These are phyloP conservation scores for Arthrobotrys sinensis DNA, from an alignment of 2,329 filamentous ascomycete genomes.

Conservation along the genomic window DNA sequence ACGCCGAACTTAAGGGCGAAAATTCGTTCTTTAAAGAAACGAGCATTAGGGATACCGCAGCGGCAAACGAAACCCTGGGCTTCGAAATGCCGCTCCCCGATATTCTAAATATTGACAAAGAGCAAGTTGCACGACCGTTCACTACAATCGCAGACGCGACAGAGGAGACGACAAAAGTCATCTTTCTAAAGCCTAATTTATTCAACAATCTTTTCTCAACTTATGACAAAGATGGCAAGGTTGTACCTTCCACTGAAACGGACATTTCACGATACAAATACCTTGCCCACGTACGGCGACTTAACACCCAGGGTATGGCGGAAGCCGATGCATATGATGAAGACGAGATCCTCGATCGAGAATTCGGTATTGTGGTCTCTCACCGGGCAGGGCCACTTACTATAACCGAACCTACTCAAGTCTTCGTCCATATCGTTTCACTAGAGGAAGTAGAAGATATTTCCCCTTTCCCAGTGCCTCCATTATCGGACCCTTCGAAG, in stretches of 20 bases:
- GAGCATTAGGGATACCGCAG: constrained; percentile 41
- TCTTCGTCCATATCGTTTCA: constrained; percentile 67
- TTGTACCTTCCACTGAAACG: constrained; percentile 31
- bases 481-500: constrained; percentile 1
- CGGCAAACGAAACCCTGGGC: constrained; percentile 63
- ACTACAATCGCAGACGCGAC: constrained; percentile 27
- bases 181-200: constrained; percentile 65
- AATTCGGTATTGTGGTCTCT: constrained; percentile 67
- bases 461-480: constrained; percentile 53
- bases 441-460: constrained; percentile 67
- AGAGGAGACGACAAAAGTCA: constrained; percentile 63
- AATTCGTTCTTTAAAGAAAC: constrained; percentile 51
- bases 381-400: constrained; percentile 66
- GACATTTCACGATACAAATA: constrained; percentile 63
- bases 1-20: constrained; percentile 50
- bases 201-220: constrained; percentile 65
- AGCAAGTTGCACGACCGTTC: constrained; percentile 19
- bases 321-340: constrained; percentile 66
- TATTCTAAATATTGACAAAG: constrained; percentile 25
- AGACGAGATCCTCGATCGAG: constrained; percentile 55
- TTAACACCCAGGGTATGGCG: constrained; percentile 68
- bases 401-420: constrained; percentile 63
- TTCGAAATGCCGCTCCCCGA: constrained; percentile 62
- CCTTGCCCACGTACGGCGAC: constrained; percentile 68
- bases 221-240: constrained; percentile 39